Percentiles rank a stretch among this genome's conserved stretches.
These are phyloP conservation scores for Flueggea neowawraea DNA, from an alignment of 441 rosid species.

Conservation along the genomic window DNA sequence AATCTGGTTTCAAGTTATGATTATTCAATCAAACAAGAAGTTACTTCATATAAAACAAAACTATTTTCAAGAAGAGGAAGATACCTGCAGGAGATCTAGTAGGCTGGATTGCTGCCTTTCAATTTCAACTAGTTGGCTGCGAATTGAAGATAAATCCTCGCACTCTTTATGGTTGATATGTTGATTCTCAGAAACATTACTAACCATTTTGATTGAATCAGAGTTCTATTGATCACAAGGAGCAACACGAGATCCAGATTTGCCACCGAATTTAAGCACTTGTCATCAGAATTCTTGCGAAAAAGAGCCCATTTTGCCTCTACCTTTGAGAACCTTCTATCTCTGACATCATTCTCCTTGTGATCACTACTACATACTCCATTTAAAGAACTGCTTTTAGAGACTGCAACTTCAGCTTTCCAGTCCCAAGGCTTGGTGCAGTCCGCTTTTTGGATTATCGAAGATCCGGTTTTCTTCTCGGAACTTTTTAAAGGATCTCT, in stretches of 20 bases:
- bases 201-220: slow-evolving; percentile 24
- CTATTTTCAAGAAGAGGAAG: slow-evolving; percentile 21
- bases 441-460: slow-evolving; percentile 28
- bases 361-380: slow-evolving; percentile 25
- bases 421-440: slow-evolving; percentile 52
- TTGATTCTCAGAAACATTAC: slow-evolving; percentile 48
- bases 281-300: slow-evolving; percentile 43
- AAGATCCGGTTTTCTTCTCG: slow-evolving; percentile 41
- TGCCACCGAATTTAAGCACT: slow-evolving; percentile 41
- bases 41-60: not conserved
- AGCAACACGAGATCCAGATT: slow-evolving; percentile 55
- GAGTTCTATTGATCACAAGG: slow-evolving; percentile 39
- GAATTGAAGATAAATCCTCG: slow-evolving; percentile 74
- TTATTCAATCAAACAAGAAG: not conserved
- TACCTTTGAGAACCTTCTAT: slow-evolving; percentile 26
- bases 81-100: slow-evolving; percentile 88
- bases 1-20: not conserved
- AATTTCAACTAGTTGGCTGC: slow-evolving; percentile 82
- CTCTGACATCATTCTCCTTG: slow-evolving; percentile 24
- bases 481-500: slow-evolving; percentile 38
- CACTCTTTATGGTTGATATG: slow-evolving; percentile 54
- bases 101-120: slow-evolving; percentile 92
- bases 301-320: slow-evolving; percentile 45
- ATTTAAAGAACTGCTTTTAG: slow-evolving; percentile 21
- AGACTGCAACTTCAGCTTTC: slow-evolving; percentile 45